A percentile compares a stretch with the other conserved stretches of the same genome.
phyloP scores from a whole-genome alignment of 176 grass and related monocot genomes.

The Zea mays region Zm-B73-REFERENCE-NAM-5.0 NC_050104.1:67139001-67139500 shows the following conservation, averaged over 20 bases:
- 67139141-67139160: too few relatives aligned
- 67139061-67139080: constrained; percentile 87
- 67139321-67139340: constrained; percentile 7
- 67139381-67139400: neutral
- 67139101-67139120: neutral
- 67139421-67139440: constrained; percentile 94
- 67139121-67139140: constrained; percentile 25
- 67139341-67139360: neutral
- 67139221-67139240: too few relatives aligned
- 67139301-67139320: neutral
- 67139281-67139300: neutral
- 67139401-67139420: constrained; percentile 84
- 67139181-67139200: too few relatives aligned
- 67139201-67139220: too few relatives aligned
- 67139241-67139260: too few relatives aligned
- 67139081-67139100: constrained; percentile 73
- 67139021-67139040: constrained; percentile 98
- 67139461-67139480: constrained; percentile 96
- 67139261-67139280: too few relatives aligned
- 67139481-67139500: constrained; percentile 97
- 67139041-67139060: constrained; percentile 98
- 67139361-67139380: neutral
- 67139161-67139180: too few relatives aligned
- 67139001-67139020: constrained; percentile 85
- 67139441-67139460: constrained; percentile 94